Base-by-base conservation (phyloP, 768 basidiomycete species). In the Amyloporia xantha region DNA sequence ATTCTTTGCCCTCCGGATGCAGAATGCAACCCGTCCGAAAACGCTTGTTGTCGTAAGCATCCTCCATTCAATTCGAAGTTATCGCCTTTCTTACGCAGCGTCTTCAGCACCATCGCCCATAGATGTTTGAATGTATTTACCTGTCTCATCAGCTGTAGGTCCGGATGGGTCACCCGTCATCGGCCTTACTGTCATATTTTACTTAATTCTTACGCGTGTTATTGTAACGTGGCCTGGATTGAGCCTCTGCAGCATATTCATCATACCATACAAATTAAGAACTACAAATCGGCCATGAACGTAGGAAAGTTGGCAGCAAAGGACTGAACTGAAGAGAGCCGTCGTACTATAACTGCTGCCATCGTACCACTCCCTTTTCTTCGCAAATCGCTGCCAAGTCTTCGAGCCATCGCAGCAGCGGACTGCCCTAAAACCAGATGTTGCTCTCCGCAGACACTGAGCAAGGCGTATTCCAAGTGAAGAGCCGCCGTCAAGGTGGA, bases 31-130 rank as follows among this genome's bases (percentile, higher is more conserved):
- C 81, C 82, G 12, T 62, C 64, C 24, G 82, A 87, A 59, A 82
- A 87, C 53, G 79, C 85, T 1, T 91, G 88, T 62, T 91, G 87
- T 62, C 87, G 86, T 89, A 63, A 70, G 86, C 19, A n/a, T 20
- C 23, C 41, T 5, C 9, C 10, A 42, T 37, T 44, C 23, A 9
- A 40, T 35, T 9, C n/a, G n/a, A 12, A 17, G 40, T 27, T 40
- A 12, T 41, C 28, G 19, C 9, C 9, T 7, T 33, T 33, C 15
- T 33, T 15, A 33, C 15, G 15, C 30, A 15, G 30, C 15, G 30
- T 15, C 38, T 39, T 20, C 52, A 79, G 76, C 81, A 28, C 79
- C 80, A 27, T 70, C 73, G 4, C 26, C 68, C 15, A 52, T 63
- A 2, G 68, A 75, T 17, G 82, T 73, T 20, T 81, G 58, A 71